Percentiles rank a stretch among this genome's conserved stretches.
Evolutionary conservation across 805 yeast genomes (phyloP).

Genomic region (Wickerhamiella qilinensis): DNA sequence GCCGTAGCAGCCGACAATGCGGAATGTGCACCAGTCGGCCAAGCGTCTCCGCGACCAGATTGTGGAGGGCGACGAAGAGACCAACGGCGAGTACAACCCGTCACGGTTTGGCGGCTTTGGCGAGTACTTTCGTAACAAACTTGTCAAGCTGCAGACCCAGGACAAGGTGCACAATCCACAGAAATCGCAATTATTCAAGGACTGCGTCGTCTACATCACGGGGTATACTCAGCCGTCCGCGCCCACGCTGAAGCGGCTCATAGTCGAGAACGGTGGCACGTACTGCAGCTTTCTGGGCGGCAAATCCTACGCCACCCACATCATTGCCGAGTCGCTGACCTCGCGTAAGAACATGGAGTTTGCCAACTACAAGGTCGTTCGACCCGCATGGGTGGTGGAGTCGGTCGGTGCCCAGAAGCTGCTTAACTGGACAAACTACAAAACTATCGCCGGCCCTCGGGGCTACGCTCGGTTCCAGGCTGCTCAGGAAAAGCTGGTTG

Average conservation of each 20-base stretch:
- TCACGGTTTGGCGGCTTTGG: constrained; percentile 48
- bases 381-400: constrained; percentile 68
- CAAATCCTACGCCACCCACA: constrained; percentile 68
- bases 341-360: constrained; percentile 57
- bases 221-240: constrained; percentile 82
- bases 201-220: constrained; percentile 62
- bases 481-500: background rate
- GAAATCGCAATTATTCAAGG: constrained; percentile 35
- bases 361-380: constrained; percentile 55
- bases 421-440: constrained; percentile 58
- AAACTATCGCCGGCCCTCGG: constrained; percentile 22
- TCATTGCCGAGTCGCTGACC: constrained; percentile 64
- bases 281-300: constrained; percentile 52
- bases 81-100: constrained; percentile 1
- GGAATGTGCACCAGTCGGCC: constrained; percentile 9
- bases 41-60: constrained; percentile 8
- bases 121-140: constrained; percentile 49
- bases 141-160: constrained; percentile 39
- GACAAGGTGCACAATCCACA: constrained; percentile 26
- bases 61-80: constrained; percentile 6
- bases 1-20: too few relatives aligned
- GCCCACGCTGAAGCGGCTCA: constrained; percentile 48
- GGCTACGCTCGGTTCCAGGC: background rate
- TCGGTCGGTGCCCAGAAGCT: constrained; percentile 33
- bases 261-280: constrained; percentile 66